Conservation (phyloP, 192 early-diverging fungal genomes). For the Backusella tuberculispora region DNA sequence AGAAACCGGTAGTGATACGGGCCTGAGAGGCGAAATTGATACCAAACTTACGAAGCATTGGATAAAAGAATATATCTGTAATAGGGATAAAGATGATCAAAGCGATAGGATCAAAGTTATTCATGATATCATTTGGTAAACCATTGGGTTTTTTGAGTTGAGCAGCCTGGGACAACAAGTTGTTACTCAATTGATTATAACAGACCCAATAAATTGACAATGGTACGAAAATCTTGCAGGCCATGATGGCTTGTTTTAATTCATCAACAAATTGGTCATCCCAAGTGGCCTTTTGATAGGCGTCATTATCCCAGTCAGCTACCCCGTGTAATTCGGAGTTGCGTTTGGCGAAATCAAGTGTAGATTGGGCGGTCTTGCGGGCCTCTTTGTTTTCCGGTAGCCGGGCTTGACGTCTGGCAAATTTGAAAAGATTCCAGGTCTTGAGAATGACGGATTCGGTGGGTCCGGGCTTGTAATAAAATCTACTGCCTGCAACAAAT, state of each 20-base stretch:
- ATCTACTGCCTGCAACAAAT: slow-evolving; percentile 54
- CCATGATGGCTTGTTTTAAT: slow-evolving; percentile 54
- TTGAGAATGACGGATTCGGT: slow-evolving; percentile 57
- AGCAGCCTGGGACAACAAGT: slow-evolving; percentile 63
- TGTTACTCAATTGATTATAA: slow-evolving; percentile 65
- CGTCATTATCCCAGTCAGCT: slow-evolving; percentile 19
- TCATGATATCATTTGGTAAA: slow-evolving; percentile 67
- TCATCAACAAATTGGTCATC: slow-evolving; percentile 64
- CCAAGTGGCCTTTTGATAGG: slow-evolving; percentile 40
- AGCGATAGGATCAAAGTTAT: slow-evolving; percentile 60
- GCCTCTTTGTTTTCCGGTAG: slow-evolving; percentile 34
- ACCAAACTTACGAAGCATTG: slow-evolving; percentile 54
- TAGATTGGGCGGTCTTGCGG: slow-evolving; percentile 18
- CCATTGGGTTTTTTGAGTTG: slow-evolving; percentile 49
- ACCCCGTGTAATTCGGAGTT: neutral
- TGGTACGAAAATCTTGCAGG: slow-evolving; percentile 65
- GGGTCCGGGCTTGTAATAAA: slow-evolving; percentile 53
- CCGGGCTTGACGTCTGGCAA: slow-evolving; percentile 19
- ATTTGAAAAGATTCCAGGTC: slow-evolving; percentile 42
- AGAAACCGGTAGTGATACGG: slow-evolving; percentile 65
- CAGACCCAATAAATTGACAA: slow-evolving; percentile 67
- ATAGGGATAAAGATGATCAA: slow-evolving; percentile 62
- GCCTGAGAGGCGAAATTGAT: slow-evolving; percentile 53
- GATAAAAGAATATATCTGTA: slow-evolving; percentile 58
- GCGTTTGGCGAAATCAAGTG: slow-evolving; percentile 61